phyloP scores from a whole-genome alignment of 768 basidiomycete species.

The Boletus vinaceobasis region DNA sequence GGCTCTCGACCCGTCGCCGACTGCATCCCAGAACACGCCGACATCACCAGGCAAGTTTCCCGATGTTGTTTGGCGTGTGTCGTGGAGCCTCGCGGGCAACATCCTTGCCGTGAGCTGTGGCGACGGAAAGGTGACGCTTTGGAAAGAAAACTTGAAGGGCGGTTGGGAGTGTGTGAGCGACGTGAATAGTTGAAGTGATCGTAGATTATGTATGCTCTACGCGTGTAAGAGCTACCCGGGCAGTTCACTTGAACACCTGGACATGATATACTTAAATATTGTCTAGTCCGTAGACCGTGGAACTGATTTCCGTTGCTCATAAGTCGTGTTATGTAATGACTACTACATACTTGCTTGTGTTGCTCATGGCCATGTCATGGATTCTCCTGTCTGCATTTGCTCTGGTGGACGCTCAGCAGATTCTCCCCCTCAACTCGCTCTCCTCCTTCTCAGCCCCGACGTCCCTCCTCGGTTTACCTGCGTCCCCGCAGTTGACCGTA shows the following conservation, averaged over 20 bases:
- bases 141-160: slow-evolving; percentile 98
- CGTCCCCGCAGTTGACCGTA: slow-evolving; percentile 38
- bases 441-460: slow-evolving; percentile 32
- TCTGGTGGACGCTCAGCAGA: slow-evolving; percentile 14
- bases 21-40: slow-evolving; percentile 42
- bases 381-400: not conserved
- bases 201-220: not conserved
- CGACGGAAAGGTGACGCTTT: slow-evolving; percentile 95
- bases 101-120: slow-evolving; percentile 95
- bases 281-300: no score
- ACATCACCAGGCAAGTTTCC: slow-evolving; percentile 77
- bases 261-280: no score
- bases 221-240: not conserved
- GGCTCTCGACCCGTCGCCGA: slow-evolving; percentile 67
- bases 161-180: slow-evolving; percentile 97
- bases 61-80: slow-evolving; percentile 98
- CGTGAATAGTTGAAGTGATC: slow-evolving; percentile 67
- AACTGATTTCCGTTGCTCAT: no score
- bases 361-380: not conserved
- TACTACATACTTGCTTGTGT: no score
- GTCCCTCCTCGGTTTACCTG: slow-evolving; percentile 41
- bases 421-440: slow-evolving; percentile 37
- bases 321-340: no score
- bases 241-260: not conserved
- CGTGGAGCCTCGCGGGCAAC: slow-evolving; percentile 96